Conservation (phyloP, 1,139 yeast species). For the Spencermartinsiella ligniputridi region DNA sequence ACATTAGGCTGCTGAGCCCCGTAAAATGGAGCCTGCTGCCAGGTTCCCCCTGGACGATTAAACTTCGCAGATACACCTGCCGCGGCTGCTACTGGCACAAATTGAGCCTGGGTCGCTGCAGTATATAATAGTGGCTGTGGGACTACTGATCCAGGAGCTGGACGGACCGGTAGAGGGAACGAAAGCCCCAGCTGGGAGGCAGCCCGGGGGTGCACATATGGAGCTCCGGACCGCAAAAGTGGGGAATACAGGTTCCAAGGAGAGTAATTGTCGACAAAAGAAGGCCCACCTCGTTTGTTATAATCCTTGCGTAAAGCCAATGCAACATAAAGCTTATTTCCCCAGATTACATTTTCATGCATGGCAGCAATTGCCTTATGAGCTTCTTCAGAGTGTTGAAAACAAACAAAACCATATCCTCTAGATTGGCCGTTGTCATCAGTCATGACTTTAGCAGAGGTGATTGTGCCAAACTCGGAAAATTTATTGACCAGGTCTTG, state of each 20-base stretch:
- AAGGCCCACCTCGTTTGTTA: constrained; percentile 39
- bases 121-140: constrained; percentile 41
- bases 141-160: neutral
- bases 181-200: constrained; percentile 2
- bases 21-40: constrained; percentile 56
- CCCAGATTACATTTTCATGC: constrained; percentile 83
- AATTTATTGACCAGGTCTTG: constrained; percentile 78
- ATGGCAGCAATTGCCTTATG: constrained; percentile 86
- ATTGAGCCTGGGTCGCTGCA: constrained; percentile 7
- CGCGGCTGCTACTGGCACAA: constrained; percentile 6
- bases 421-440: constrained; percentile 83
- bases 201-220: neutral
- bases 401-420: constrained; percentile 95
- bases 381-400: constrained; percentile 88
- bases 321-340: constrained; percentile 88
- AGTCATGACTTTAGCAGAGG: constrained; percentile 87
- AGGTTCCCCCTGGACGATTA: constrained; percentile 44
- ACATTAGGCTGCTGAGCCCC: constrained; percentile 46
- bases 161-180: constrained; percentile 1
- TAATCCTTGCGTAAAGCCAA: constrained; percentile 88
- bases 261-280: neutral
- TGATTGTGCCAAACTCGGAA: constrained; percentile 78
- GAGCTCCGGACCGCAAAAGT: neutral
- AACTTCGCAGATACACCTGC: constrained; percentile 14
- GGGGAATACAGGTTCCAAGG: neutral